These are phyloP conservation scores for Phylloporus scabripes DNA, from an alignment of 768 basidiomycete genomes.

Conservation along the genomic window DNA sequence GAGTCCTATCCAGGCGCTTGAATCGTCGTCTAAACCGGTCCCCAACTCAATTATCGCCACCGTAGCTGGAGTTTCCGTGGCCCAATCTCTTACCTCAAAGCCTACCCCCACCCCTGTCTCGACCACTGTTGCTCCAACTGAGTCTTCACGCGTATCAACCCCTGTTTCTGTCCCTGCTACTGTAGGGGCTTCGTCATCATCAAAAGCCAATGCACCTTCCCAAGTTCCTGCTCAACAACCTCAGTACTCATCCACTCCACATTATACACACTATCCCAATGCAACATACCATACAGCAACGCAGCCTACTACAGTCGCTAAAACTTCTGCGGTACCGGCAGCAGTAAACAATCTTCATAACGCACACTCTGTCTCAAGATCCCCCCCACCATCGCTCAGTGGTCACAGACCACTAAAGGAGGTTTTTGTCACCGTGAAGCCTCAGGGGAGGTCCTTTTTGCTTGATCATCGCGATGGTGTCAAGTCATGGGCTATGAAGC, in stretches of 20 bases:
- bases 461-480: conserved; percentile 70
- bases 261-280: conserved; percentile 50
- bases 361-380: conserved; percentile 29
- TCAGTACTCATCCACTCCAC: conserved; percentile 31
- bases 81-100: conserved; percentile 22
- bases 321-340: conserved; percentile 10
- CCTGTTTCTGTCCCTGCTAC: conserved; percentile 12
- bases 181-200: conserved; percentile 5
- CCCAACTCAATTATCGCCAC: conserved; percentile 7
- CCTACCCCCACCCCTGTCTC: conserved; percentile 20
- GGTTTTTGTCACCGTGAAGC: conserved; percentile 52
- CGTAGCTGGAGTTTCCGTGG: conserved; percentile 12
- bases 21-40: conserved; percentile 19
- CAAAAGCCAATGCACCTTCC: conserved; percentile 21
- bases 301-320: conserved; percentile 22
- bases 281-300: conserved; percentile 40
- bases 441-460: conserved; percentile 50
- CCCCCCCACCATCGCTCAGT: conserved; percentile 27
- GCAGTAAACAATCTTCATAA: conserved; percentile 16
- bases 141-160: conserved; percentile 18
- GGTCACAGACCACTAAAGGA: conserved; percentile 45
- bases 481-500: conserved; percentile 63
- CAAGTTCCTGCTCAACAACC: conserved; percentile 31
- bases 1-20: conserved; percentile 17
- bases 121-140: conserved; percentile 19